Evolutionary conservation across 139 green algal species (phyloP).

Genomic region (Tetradesmus obliquus): DNA sequence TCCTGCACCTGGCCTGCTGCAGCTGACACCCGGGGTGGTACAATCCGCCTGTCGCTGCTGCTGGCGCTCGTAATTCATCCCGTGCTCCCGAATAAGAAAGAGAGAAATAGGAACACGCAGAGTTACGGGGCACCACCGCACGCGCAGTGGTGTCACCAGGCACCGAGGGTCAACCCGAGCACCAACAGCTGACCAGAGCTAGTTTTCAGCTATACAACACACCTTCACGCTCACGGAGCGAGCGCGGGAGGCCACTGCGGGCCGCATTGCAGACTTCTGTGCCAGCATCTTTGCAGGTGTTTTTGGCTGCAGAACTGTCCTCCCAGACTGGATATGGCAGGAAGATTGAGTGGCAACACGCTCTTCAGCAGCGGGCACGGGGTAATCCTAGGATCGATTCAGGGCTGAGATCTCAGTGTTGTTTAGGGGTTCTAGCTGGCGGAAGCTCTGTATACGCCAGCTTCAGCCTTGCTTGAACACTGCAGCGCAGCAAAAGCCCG

Average conservation of each 20-base stretch:
- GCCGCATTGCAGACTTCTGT: background rate
- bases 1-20: conserved; percentile 10
- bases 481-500: too few relatives aligned
- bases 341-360: background rate
- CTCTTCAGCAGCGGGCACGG: background rate
- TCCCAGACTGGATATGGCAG: background rate
- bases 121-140: background rate
- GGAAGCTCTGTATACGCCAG: too few relatives aligned
- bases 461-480: too few relatives aligned
- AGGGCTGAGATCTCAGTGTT: background rate
- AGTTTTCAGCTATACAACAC: background rate
- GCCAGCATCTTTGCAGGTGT: conserved; percentile 5
- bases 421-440: background rate
- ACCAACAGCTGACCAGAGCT: background rate
- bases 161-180: background rate
- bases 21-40: background rate
- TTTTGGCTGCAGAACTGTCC: background rate
- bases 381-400: background rate
- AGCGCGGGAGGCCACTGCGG: background rate
- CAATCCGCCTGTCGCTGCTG: background rate
- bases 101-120: background rate
- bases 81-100: background rate
- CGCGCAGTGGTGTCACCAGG: background rate
- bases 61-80: background rate
- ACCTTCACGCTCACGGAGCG: conserved; percentile 22